Evolutionary conservation across 345 rosid genomes (phyloP).

Genomic region (Gossypium ekmanianum): DNA sequence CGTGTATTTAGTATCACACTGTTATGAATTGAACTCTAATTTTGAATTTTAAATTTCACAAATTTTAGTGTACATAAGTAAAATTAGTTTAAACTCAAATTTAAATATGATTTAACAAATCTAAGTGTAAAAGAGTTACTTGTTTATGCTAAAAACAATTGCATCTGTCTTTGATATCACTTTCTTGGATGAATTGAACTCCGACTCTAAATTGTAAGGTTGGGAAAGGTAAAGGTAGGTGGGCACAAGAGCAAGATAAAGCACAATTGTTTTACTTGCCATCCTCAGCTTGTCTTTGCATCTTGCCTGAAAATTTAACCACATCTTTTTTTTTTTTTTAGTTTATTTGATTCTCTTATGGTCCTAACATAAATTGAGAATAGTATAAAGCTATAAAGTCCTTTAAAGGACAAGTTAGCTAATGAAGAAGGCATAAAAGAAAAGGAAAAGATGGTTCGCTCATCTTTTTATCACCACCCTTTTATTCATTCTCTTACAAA

Average conservation of each 20-base stretch:
- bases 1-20: background rate
- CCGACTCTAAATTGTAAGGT: background rate
- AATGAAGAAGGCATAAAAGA: background rate
- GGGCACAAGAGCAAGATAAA: background rate
- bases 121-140: too few species aligned
- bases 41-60: background rate
- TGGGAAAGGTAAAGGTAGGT: background rate
- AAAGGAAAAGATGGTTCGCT: background rate
- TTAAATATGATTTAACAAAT: too few species aligned
- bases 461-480: background rate
- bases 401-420: background rate
- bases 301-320: slow-evolving; percentile 9
- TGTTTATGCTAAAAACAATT: too few species aligned
- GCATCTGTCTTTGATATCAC: background rate
- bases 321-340: background rate
- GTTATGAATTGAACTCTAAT: background rate
- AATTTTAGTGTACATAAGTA: too few species aligned
- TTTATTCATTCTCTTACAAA: slow-evolving; percentile 12
- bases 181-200: background rate
- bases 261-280: background rate
- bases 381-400: slow-evolving; percentile 10
- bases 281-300: background rate
- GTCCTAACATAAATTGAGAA: background rate
- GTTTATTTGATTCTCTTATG: background rate
- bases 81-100: too few species aligned